Conservation (phyloP, 805 yeast species). For the Starmerella bombi region DNA sequence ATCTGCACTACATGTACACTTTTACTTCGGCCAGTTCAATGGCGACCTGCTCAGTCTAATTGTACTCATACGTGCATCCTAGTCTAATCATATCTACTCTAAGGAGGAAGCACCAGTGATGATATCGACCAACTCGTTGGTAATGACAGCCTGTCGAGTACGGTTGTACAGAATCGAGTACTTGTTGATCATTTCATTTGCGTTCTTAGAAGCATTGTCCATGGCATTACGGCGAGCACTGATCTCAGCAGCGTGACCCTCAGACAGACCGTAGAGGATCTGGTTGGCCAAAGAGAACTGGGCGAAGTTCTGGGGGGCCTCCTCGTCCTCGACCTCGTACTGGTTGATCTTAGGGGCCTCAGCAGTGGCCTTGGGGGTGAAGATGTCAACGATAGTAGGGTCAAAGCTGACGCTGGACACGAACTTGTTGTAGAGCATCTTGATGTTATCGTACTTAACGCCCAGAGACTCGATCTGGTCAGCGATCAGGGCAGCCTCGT, state of each 20-base stretch:
- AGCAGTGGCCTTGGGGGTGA: constrained; percentile 56
- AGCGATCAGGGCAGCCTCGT: constrained; percentile 77
- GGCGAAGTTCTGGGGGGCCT: constrained; percentile 34
- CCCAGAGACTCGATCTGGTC: constrained; percentile 60
- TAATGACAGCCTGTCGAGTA: constrained; percentile 97
- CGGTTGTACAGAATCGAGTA: constrained; percentile 98
- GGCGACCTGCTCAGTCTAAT: too few relatives aligned
- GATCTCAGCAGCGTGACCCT: constrained; percentile 95
- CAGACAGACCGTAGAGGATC: constrained; percentile 82
- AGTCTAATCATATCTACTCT: constrained; percentile 49
- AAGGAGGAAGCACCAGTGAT: constrained; percentile 99
- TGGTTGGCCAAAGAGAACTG: constrained; percentile 87
- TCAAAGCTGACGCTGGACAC: constrained; percentile 80
- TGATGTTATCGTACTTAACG: constrained; percentile 53
- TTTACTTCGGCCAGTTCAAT: too few relatives aligned
- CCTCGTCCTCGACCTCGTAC: constrained; percentile 55
- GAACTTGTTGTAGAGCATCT: constrained; percentile 77
- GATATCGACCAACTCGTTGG: constrained; percentile 98
- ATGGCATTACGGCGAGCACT: constrained; percentile 98
- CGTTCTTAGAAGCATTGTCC: constrained; percentile 99
- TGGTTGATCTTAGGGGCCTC: constrained; percentile 73
- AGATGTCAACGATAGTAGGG: constrained; percentile 59
- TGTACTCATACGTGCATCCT: too few relatives aligned
- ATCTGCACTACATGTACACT: too few relatives aligned
- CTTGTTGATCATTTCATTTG: constrained; percentile 94